Evolutionary conservation across 306 rosid species (phyloP), one percentile per base, ranked within the genome.

Genomic region (Gynostemma pentaphyllum): DNA sequence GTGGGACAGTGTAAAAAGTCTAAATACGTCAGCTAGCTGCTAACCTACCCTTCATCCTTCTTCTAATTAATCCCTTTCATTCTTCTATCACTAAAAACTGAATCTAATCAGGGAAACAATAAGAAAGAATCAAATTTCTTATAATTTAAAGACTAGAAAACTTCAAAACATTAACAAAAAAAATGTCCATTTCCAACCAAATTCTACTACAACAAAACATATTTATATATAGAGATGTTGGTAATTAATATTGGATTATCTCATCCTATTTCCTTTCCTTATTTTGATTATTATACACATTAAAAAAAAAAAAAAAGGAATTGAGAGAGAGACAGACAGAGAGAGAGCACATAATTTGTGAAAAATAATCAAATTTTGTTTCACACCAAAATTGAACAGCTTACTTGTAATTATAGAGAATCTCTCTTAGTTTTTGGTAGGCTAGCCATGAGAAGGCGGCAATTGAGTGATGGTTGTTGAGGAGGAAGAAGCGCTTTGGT

Each of bases 31-130:
- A 54, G 62, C n/a, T 29, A 54, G 40, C 42, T 80, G 7, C 8
- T 49, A 12, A 18, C 37, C 34, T 52, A 46, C 12, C 53, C 21
- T 3, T 41, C 1, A 18, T 19, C 26, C 30, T 50, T 46, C 2
- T 18, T n/a, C n/a, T 74, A 77, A 73, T 81, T 81, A 79, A 77
- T 74, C 49, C 85, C 10, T n/a, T n/a, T 16, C 44, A 29, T 41
- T 52, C 36, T 14, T n/a, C 4, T 13, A 44, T 44, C n/a, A 44
- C 5, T 19, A 44, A 44, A 14, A 45, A 46, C 51, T n/a, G n/a
- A n/a, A n/a, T n/a, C n/a, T n/a, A n/a, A n/a, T n/a, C n/a, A n/a
- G n/a, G n/a, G n/a, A n/a, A n/a, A n/a, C n/a, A n/a, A n/a, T n/a
- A n/a, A n/a, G n/a, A n/a, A n/a, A n/a, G n/a, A n/a, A n/a, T n/a